Base-by-base conservation (phyloP, 2,329 filamentous ascomycete species). In the Diaporthe citrichinensis region DNA sequence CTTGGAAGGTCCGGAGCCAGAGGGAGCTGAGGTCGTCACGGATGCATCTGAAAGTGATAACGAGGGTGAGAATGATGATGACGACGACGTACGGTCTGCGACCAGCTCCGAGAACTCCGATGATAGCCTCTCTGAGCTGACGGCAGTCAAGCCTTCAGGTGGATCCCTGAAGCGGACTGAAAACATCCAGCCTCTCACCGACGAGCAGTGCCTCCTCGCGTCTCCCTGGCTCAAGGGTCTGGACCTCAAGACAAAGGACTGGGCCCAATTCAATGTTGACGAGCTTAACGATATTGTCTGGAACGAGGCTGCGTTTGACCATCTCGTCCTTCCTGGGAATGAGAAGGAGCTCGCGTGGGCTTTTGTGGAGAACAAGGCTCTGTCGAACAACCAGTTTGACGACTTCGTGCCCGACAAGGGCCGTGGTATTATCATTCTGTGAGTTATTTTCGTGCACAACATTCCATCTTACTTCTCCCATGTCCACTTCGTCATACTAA, bases 281-380 rank as follows among this genome's bases (percentile, higher is more conserved):
- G 75, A 82, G 7, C 76, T 83, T 7, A n/a, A 76, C 23, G 78
- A 80, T 1, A 80, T 84, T 12, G 74, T 58, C 2, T 86, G 84
- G 83, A 84, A 84, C 65, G 82, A 83, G 62, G 78, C 81, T 4
- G 82, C 83, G 0, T 85, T 84, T 74, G 80, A 84, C 0, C 82
- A 83, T 46, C 81, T 86, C 3, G 82, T 85, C 1, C 81, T 86
- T 1, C 83, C 83, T 0, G 79, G 79, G 0, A 80, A 80, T 20
- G 82, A 84, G 74, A 87, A 86, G 74, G 80, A 86, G 65, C 80
- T 83, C 61, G 82, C 80, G 49, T 86, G 80, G 84, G 81, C 79
- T 31, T 85, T 86, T 76, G 82, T 85, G 15, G 82, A 84, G 77
- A 83, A 82, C 78, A 84, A 84, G 77, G 79, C 78, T 14, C 75